phyloP scores from a whole-genome alignment of 805 yeast genomes.

The Blastobotrys terrestris region DNA sequence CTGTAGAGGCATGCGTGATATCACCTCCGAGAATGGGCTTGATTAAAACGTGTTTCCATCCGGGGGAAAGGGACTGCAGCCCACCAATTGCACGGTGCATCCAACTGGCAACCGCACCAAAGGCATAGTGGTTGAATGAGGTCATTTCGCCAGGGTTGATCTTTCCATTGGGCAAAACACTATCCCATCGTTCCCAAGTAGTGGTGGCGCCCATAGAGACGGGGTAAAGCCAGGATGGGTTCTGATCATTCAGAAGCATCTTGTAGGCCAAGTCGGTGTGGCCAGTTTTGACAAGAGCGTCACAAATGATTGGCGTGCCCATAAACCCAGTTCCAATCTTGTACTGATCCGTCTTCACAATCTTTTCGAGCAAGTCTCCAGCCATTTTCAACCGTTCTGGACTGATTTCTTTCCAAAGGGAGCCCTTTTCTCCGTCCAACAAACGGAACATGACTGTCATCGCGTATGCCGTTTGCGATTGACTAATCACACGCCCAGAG shows the following conservation, averaged over 20 bases:
- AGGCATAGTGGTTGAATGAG: slow-evolving; percentile 27
- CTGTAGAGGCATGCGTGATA: slow-evolving; percentile 3
- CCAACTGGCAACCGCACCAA: slow-evolving; percentile 24
- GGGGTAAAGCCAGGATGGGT: slow-evolving; percentile 29
- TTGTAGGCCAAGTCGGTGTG: slow-evolving; percentile 22
- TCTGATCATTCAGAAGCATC: slow-evolving; percentile 20
- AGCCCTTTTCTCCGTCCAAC: slow-evolving; percentile 7
- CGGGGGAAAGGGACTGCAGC: slow-evolving; percentile 14
- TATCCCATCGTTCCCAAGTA: slow-evolving; percentile 29
- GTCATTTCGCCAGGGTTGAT: slow-evolving; percentile 29
- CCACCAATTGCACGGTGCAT: slow-evolving; percentile 21
- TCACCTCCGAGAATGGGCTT: slow-evolving; percentile 12
- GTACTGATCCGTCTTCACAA: neutral
- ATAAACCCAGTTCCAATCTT: slow-evolving; percentile 27
- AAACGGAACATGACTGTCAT: slow-evolving; percentile 21
- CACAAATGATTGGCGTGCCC: slow-evolving; percentile 26
- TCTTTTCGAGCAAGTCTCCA: slow-evolving; percentile 14
- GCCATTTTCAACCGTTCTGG: slow-evolving; percentile 16
- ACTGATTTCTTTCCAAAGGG: slow-evolving; percentile 2
- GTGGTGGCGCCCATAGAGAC: slow-evolving; percentile 29
- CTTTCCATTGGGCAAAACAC: slow-evolving; percentile 25
- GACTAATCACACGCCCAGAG: slow-evolving; percentile 19
- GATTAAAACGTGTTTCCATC: slow-evolving; percentile 17
- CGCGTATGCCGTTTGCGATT: slow-evolving; percentile 26
- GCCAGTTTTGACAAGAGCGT: slow-evolving; percentile 20